Percentiles rank a stretch among this genome's conserved stretches.
Conservation (phyloP, 1,139 yeast genomes). For the Magnusiomyces ingens region DNA sequence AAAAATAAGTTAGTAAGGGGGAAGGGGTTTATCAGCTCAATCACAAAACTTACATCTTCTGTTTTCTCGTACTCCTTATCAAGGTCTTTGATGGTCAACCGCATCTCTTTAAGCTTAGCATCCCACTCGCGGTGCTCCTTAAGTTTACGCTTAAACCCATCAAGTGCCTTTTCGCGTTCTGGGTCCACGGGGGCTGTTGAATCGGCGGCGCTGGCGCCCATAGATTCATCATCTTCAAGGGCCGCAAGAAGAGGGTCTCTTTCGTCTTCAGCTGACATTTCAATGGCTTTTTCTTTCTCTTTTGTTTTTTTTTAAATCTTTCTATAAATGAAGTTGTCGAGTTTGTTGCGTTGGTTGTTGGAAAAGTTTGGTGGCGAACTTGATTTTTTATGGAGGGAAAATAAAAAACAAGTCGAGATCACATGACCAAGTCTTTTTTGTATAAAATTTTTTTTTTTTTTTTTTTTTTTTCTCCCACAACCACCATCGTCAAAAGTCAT, state of each 20-base stretch:
- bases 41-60: constrained; percentile 47
- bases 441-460: neutral
- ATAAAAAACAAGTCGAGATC: neutral
- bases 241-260: constrained; percentile 32
- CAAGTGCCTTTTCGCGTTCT: constrained; percentile 74
- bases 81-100: constrained; percentile 75
- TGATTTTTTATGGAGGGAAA: neutral
- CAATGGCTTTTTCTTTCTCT: neutral
- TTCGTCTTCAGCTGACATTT: constrained; percentile 19
- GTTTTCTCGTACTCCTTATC: constrained; percentile 86
- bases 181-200: constrained; percentile 41
- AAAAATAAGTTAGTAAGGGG: constrained; percentile 3
- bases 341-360: no score
- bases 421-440: neutral
- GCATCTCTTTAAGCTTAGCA: constrained; percentile 76
- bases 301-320: no score
- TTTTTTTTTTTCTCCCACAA: neutral
- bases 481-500: neutral
- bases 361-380: neutral
- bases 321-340: no score
- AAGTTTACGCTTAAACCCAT: constrained; percentile 75
- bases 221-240: constrained; percentile 24
- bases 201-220: constrained; percentile 8
- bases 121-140: constrained; percentile 95
- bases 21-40: neutral